phyloP scores from a whole-genome alignment of 768 basidiomycete species.

The Terana coerulea region DNA sequence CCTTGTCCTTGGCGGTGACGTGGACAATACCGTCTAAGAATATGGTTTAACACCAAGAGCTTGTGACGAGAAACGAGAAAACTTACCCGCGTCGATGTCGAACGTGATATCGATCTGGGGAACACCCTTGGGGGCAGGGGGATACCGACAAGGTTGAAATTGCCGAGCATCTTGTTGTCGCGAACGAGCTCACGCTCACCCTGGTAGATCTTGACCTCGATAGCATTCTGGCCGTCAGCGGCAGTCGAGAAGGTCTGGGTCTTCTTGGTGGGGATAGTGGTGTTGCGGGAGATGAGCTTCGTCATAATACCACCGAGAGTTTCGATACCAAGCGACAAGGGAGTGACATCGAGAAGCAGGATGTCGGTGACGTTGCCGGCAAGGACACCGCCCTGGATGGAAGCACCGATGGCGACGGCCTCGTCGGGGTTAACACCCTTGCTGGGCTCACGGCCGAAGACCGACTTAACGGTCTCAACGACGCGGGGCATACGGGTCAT shows the following conservation, averaged over 20 bases:
- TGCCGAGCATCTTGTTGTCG: slow-evolving; percentile 98
- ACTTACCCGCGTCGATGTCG: slow-evolving; percentile 91
- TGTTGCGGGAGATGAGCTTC: slow-evolving; percentile 96
- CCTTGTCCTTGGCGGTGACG: slow-evolving; percentile 94
- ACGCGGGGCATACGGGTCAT: slow-evolving; percentile 99
- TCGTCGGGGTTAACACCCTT: slow-evolving; percentile 99
- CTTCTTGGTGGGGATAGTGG: slow-evolving; percentile 99
- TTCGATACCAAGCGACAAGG: slow-evolving; percentile 93
- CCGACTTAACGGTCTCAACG: slow-evolving; percentile 84
- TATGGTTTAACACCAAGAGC: slow-evolving; percentile 6
- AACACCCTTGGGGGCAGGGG: slow-evolving; percentile 72
- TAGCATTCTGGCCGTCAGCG: slow-evolving; percentile 98
- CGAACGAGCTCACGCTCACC: slow-evolving; percentile 98
- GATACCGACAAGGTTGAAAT: slow-evolving; percentile 99
- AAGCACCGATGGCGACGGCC: slow-evolving; percentile 97
- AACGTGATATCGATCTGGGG: slow-evolving; percentile 86
- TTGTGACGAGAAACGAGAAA: not conserved
- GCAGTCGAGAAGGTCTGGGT: slow-evolving; percentile 98
- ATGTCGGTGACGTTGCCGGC: slow-evolving; percentile 97
- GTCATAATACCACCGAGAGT: slow-evolving; percentile 99
- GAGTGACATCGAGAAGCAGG: slow-evolving; percentile 92
- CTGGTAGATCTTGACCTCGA: slow-evolving; percentile 99
- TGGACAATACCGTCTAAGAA: slow-evolving; percentile 88
- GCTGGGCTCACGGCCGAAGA: slow-evolving; percentile 95
- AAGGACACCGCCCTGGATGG: slow-evolving; percentile 97